Evolutionary conservation across 1,284 basidiomycete species (phyloP), one percentile per base, ranked within the genome.

Genomic region (Trichosporon ovoides): DNA sequence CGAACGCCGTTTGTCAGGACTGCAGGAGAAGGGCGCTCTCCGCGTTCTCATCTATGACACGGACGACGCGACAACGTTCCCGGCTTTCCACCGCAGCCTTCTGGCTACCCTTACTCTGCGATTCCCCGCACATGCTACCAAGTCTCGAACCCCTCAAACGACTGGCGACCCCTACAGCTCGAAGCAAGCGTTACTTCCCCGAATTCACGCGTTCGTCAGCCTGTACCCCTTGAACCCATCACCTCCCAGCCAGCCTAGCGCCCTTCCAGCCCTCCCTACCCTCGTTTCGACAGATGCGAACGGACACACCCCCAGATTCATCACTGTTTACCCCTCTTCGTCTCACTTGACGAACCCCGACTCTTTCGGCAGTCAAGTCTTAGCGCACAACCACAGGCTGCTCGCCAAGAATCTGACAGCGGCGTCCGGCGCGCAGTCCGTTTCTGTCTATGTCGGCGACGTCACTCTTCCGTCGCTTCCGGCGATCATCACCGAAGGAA

Each of bases 11-110:
- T 61, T 77, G 12, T 66, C 65, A 20, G 68, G 68, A 7, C 59
- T 76, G 11, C 65, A 68, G n/a, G 72, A 74, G 62, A 68, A 67
- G 59, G 62, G 67, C 7, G 73, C 69, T 7, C 64, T 76, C 13
- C 64, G 76, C n/a, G 76, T 76, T 0, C 62, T 77, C 33, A 74
- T 76, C 49, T 76, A 75, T 52, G 70, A 76, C 62, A 72, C 74
- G 4, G 74, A 74, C 48, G 74, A 77, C 50, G 68, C 69, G 7
- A 60, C 69, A 28, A 76, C 74, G 0, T 74, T 76, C 66, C 73
- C 74, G 1, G 70, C 76, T 3, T 77, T 77, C 69, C 73, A 75
- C 58, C 71, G 74, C 13, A 74, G 72, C 9, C 67, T 77, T 6
- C 63, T 70, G 2, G 76, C 76, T 9, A 76, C 76, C 1, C 62